Evolutionary conservation across 2,329 filamentous ascomycete genomes (phyloP), one percentile per base, ranked within the genome.

Genomic region (Diaporthe longicolla): DNA sequence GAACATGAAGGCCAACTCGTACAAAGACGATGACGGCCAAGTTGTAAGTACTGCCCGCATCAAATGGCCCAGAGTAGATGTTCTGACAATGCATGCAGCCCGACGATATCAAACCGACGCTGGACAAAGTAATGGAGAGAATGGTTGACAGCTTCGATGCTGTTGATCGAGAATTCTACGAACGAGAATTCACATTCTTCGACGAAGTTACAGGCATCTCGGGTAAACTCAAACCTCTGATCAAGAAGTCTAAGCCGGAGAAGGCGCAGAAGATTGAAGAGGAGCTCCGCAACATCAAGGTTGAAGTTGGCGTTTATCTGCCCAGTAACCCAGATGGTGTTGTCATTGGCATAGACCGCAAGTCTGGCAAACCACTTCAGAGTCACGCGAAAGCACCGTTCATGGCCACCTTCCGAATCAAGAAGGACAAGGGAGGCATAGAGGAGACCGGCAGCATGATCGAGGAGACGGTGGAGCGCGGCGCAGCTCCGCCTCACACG

Each of bases 231-330:
- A 95, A 97, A 79, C 97, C 97, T 1, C 93, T 93, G 79, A 97
- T 99, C 81, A 97, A 98, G 83, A 90, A 90, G 74, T 92, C 93
- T 54, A 99, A 99, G 83, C 93, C 95, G 2, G 96, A 98, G 84
- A 99, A 99, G 89, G 98, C 98, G 83, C 94, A 97, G 81, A 99
- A 98, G 86, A 99, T 99, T 76, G 97, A 98, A 81, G 97, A 99
- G 84, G 97, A 99, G 82, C 87, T 99, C 57, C 94, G 97, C 77
- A 97, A 98, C 83, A 98, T 99, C 83, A 93, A 98, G 82, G 94
- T 99, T 3, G 96, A 98, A 78, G 94, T 98, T 55, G 97, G 97
- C 21, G 97, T 99, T 9, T 99, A 99, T 82, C 89, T 99, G 21
- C 97, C 97, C 1, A 97, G 94, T 83, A 99, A 99, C 81, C 97